Evolutionary conservation across 768 basidiomycete species (phyloP).

Genomic region (Suillus tomentosus): DNA sequence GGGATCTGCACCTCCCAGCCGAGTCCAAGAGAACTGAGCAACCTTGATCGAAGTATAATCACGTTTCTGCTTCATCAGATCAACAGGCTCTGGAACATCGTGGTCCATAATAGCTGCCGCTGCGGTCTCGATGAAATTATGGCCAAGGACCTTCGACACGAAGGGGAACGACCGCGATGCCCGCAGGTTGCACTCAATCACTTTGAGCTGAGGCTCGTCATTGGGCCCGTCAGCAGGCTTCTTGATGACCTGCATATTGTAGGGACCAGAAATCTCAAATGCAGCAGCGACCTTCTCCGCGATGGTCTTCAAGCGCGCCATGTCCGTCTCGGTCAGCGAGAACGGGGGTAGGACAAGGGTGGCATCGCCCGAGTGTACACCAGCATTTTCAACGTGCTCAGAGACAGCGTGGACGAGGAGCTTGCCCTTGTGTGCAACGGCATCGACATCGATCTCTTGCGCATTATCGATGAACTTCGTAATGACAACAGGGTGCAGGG

Average conservation of each 20-base stretch:
- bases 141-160: constrained; percentile 96
- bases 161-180: constrained; percentile 99
- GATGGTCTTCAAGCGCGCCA: constrained; percentile 88
- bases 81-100: constrained; percentile 87
- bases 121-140: constrained; percentile 96
- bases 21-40: constrained; percentile 98
- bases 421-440: constrained; percentile 90
- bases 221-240: constrained; percentile 56
- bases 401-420: constrained; percentile 95
- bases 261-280: constrained; percentile 96
- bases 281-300: constrained; percentile 94
- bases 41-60: constrained; percentile 97
- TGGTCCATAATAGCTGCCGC: constrained; percentile 84
- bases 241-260: constrained; percentile 99
- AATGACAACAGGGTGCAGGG: constrained; percentile 96
- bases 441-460: constrained; percentile 98
- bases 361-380: constrained; percentile 98
- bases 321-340: constrained; percentile 72
- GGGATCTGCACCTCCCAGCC: constrained; percentile 93
- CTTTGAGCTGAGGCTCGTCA: constrained; percentile 78
- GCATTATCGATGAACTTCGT: constrained; percentile 99
- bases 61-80: constrained; percentile 86
- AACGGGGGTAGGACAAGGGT: constrained; percentile 96
- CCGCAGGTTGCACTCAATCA: constrained; percentile 98
- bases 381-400: constrained; percentile 98